Evolutionary conservation across 495 filamentous ascomycete species (phyloP).

Genomic region (Neurospora sp.): DNA sequence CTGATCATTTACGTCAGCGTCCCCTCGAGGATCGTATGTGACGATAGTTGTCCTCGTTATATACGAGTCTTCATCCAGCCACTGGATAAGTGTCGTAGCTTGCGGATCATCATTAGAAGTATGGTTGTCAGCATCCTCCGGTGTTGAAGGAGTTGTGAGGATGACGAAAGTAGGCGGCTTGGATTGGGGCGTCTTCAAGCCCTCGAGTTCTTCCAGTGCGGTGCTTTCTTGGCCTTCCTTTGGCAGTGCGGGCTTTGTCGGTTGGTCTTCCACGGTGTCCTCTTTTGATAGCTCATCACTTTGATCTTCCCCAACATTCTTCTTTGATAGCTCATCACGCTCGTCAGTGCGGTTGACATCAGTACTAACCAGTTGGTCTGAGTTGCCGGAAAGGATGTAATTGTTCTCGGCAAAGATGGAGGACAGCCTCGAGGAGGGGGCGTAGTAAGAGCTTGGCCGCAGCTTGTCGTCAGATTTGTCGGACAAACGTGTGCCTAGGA

Average conservation of each 20-base stretch:
- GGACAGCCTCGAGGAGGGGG: background rate
- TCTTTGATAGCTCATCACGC: background rate
- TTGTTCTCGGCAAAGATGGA: background rate
- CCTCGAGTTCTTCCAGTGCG: background rate
- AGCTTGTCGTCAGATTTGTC: background rate
- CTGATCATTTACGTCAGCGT: constrained; percentile 19
- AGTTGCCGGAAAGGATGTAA: background rate
- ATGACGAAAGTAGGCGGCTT: background rate
- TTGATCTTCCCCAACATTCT: background rate
- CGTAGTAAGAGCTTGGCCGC: background rate
- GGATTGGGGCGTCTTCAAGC: background rate
- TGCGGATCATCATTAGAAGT: background rate
- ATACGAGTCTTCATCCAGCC: constrained; percentile 27
- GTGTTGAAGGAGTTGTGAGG: background rate
- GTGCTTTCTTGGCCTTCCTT: background rate
- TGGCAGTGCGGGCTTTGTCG: background rate
- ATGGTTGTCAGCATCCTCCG: background rate
- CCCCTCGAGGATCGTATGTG: constrained; percentile 19
- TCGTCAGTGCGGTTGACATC: background rate
- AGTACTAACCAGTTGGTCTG: background rate
- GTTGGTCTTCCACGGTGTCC: background rate
- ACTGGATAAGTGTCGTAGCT: constrained; percentile 13
- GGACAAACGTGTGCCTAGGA: background rate
- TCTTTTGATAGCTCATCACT: background rate
- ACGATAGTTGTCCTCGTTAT: constrained; percentile 28